Conservation (phyloP, 345 rosid genomes). For the Salix brachista region DNA sequence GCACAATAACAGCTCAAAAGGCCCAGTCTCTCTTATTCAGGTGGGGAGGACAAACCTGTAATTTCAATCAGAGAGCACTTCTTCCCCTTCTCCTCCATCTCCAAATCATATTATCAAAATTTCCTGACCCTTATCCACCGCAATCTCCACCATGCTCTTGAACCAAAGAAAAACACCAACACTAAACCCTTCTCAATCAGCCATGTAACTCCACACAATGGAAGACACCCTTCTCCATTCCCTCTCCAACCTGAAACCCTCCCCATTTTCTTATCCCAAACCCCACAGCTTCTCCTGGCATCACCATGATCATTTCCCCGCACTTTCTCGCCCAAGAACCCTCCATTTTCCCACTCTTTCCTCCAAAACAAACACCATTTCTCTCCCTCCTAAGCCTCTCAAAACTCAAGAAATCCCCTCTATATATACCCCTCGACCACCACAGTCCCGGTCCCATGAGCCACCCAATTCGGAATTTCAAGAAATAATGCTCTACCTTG, state of each 20-base stretch:
- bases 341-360: slow-evolving; percentile 44
- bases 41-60: background rate
- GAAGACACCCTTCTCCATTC: slow-evolving; percentile 42
- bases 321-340: slow-evolving; percentile 41
- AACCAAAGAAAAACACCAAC: background rate
- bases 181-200: background rate
- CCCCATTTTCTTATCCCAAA: slow-evolving; percentile 22
- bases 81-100: background rate
- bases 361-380: slow-evolving; percentile 39
- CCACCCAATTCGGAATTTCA: slow-evolving; percentile 43
- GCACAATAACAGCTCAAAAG: background rate
- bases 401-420: slow-evolving; percentile 25
- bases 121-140: slow-evolving; percentile 22
- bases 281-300: slow-evolving; percentile 15
- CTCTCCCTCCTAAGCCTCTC: slow-evolving; percentile 44
- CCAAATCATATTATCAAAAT: background rate
- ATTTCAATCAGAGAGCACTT: background rate
- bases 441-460: background rate
- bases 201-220: slow-evolving; percentile 34
- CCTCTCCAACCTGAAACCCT: slow-evolving; percentile 29
- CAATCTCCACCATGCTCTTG: background rate
- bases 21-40: background rate
- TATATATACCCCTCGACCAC: slow-evolving; percentile 8
- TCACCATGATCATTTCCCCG: slow-evolving; percentile 32
- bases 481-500: slow-evolving; percentile 71